Evolutionary conservation across 2,329 filamentous ascomycete genomes (phyloP).

Genomic region (Neopestalotiopsis rosae): DNA sequence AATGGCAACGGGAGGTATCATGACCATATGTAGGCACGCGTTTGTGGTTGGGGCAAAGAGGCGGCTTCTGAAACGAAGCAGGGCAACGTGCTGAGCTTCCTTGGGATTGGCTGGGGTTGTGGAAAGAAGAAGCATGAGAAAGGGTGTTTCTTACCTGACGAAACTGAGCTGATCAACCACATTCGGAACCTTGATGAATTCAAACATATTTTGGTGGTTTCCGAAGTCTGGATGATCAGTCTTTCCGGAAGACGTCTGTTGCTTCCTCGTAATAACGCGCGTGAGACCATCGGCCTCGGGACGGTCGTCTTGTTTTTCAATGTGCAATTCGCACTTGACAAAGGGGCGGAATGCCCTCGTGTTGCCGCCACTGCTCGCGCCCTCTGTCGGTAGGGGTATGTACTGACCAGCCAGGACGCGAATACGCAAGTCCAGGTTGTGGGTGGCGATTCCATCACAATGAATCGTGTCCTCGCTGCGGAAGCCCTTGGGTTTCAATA

Average conservation of each 20-base stretch:
- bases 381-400: slow-evolving; percentile 65
- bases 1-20: slow-evolving; percentile 22
- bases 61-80: neutral
- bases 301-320: slow-evolving; percentile 63
- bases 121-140: slow-evolving; percentile 15
- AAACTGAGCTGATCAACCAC: slow-evolving; percentile 76
- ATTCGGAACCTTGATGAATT: slow-evolving; percentile 62
- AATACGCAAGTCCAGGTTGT: slow-evolving; percentile 70
- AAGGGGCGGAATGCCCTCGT: slow-evolving; percentile 70
- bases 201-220: slow-evolving; percentile 53
- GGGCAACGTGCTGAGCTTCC: neutral
- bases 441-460: slow-evolving; percentile 51
- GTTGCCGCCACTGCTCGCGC: slow-evolving; percentile 49
- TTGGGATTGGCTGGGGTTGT: neutral
- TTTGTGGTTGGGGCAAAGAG: neutral
- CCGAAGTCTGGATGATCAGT: slow-evolving; percentile 71
- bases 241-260: slow-evolving; percentile 58
- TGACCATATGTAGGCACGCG: slow-evolving; percentile 23
- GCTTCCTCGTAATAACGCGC: slow-evolving; percentile 62
- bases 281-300: slow-evolving; percentile 44
- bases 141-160: slow-evolving; percentile 62
- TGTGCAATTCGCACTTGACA: slow-evolving; percentile 81
- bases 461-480: slow-evolving; percentile 55
- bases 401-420: slow-evolving; percentile 79
- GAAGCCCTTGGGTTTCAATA: slow-evolving; percentile 81